phyloP scores from a whole-genome alignment of 352 stramenopile genomes.

The Sclerospora graminicola region DNA sequence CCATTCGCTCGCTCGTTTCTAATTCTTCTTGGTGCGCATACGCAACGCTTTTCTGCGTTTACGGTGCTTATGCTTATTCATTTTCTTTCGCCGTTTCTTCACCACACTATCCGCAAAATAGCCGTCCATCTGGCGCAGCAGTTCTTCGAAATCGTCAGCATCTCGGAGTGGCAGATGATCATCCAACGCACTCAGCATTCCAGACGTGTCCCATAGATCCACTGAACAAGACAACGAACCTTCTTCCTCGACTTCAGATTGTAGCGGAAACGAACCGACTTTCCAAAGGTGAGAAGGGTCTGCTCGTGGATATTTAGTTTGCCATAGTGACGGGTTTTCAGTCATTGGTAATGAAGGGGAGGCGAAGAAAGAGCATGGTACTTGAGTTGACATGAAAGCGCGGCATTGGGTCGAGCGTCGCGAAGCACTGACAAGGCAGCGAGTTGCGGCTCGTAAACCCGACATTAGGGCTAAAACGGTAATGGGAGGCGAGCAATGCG shows the following conservation, averaged over 20 bases:
- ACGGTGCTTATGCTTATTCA: constrained; percentile 90
- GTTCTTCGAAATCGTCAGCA: constrained; percentile 28
- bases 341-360: constrained; percentile 52
- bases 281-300: constrained; percentile 66
- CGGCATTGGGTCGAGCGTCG: constrained; percentile 15
- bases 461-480: constrained; percentile 8
- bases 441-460: constrained; percentile 14
- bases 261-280: constrained; percentile 60
- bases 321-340: constrained; percentile 43
- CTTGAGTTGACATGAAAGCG: constrained; percentile 59
- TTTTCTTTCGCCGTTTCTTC: constrained; percentile 88
- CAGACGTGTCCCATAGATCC: constrained; percentile 67
- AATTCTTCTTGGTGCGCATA: constrained; percentile 88
- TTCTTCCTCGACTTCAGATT: constrained; percentile 18
- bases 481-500: constrained; percentile 12
- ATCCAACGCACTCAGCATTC: constrained; percentile 67
- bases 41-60: constrained; percentile 85
- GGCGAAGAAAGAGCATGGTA: constrained; percentile 49
- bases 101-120: constrained; percentile 80
- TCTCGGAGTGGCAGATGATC: constrained; percentile 53
- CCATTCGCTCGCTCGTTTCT: constrained; percentile 6
- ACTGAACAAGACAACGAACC: constrained; percentile 29
- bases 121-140: constrained; percentile 61
- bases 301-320: constrained; percentile 48
- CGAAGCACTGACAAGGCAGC: constrained; percentile 1